Conservation (phyloP, 202 grass and related monocot genomes). For the Panicum virgatum region DNA sequence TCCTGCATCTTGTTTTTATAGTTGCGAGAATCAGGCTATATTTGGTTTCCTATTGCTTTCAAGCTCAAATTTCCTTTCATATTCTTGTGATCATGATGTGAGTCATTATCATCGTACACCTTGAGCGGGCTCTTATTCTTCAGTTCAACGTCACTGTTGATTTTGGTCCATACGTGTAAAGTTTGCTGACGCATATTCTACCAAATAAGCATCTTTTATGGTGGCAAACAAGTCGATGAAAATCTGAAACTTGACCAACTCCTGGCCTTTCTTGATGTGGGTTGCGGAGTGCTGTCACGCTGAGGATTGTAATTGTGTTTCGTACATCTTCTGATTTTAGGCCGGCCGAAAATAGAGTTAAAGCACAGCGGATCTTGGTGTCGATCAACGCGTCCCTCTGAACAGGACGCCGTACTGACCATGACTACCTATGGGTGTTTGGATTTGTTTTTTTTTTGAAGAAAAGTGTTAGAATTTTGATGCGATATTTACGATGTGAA, state of each 20-base stretch:
- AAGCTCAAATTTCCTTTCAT: not conserved
- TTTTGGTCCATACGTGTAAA: slow-evolving; percentile 2
- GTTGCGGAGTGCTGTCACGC: no score
- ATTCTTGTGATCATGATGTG: not conserved
- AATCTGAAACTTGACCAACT: not conserved
- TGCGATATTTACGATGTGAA: no score
- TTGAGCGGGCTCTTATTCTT: not conserved
- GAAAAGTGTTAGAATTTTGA: no score
- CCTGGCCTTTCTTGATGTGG: no score
- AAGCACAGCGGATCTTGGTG: not conserved
- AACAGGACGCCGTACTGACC: no score
- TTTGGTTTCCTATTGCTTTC: not conserved
- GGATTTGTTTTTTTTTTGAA: no score
- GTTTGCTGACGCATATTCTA: not conserved
- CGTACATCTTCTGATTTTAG: not conserved
- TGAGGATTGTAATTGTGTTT: not conserved
- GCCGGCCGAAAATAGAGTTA: not conserved
- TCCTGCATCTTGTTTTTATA: not conserved
- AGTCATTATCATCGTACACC: not conserved
- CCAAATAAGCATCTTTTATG: not conserved
- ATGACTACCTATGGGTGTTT: no score
- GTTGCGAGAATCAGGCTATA: not conserved
- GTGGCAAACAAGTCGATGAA: not conserved
- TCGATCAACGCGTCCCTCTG: not conserved
- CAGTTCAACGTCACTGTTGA: not conserved